Base-by-base conservation (phyloP, 179 eudicot species). In the Heliamphora pulchella region DNA sequence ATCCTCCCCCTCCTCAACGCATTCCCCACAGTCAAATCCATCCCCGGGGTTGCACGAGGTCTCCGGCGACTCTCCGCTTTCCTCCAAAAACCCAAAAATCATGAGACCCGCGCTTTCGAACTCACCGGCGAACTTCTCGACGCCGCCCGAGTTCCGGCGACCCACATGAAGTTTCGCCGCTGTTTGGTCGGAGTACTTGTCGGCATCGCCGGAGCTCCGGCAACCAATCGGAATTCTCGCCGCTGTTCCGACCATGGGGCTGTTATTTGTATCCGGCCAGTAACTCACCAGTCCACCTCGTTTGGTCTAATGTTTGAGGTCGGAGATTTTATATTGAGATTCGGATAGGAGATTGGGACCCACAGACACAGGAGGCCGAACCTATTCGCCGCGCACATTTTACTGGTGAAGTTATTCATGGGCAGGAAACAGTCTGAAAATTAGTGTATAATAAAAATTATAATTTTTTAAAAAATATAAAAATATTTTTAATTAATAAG, bases 11-110 rank as follows among this genome's bases (percentile, higher is more conserved):
- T 82, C 87, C 3, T 77, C 77, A 4, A 59, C 43, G 3, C 46
- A 7, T 1, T 61, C 61, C 3, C 62, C 80, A 7, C 15, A 70
- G 2, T 51, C 15, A 18, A 22, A 17, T 41, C 71, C 57, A 5
- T 77, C 66, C 0, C 71, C n/a, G 0, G 81, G 74, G 43, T 64
- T 58, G 4, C 58, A 78, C 0, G 63, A 55, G 7, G 64, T 54
- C 1, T 62, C 55, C n/a, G 75, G 67, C 2, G 67, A 65, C 43
- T 75, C 79, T 3, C 75, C 64, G 4, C 47, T 47, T 14, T 79
- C 81, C 8, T 85, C 87, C 11, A 85, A 75, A 47, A 80, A 80
- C 8, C 73, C 83, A 15, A 85, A 85, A n/a, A 85, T 78, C 81
- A 85, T 55, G 14, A 66, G 18, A 8, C 43, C 51, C 8, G 15